phyloP scores from a whole-genome alignment of 352 stramenopile species.

The Globisporangium splendens region DNA sequence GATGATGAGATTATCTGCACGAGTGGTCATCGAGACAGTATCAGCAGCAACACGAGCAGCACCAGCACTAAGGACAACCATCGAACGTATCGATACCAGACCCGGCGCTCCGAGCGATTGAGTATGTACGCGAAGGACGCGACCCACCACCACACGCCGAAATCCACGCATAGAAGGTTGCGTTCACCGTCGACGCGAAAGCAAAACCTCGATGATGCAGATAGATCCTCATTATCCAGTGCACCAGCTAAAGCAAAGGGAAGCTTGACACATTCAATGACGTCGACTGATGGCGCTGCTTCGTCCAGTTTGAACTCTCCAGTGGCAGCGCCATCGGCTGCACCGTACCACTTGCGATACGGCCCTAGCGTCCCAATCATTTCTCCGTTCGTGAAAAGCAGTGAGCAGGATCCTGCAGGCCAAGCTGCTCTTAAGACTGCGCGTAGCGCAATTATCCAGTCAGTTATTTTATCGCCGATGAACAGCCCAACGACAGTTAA shows the following conservation, averaged over 20 bases:
- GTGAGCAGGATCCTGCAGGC: slow-evolving; percentile 1
- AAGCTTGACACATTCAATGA: neutral
- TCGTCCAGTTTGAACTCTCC: slow-evolving; percentile 6
- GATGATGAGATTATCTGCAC: neutral
- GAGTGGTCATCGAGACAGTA: neutral
- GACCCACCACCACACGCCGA: slow-evolving; percentile 9
- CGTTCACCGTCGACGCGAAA: neutral
- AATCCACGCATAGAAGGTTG: neutral
- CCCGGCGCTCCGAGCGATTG: slow-evolving; percentile 21
- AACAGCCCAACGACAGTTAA: slow-evolving; percentile 33
- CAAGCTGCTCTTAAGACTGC: neutral
- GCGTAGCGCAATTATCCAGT: slow-evolving; percentile 5
- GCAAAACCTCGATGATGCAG: neutral
- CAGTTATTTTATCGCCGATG: slow-evolving; percentile 23
- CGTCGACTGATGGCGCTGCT: neutral
- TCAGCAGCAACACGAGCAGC: slow-evolving; percentile 1
- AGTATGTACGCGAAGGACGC: slow-evolving; percentile 22
- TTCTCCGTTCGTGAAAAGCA: slow-evolving; percentile 12
- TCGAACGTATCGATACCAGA: slow-evolving; percentile 24
- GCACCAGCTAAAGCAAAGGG: neutral
- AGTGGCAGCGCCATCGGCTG: neutral
- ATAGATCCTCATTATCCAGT: neutral
- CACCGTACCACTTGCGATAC: slow-evolving; percentile 2
- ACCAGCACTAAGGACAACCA: slow-evolving; percentile 7
- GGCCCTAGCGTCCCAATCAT: slow-evolving; percentile 8